A percentile compares a stretch with the other conserved stretches of the same genome.
Evolutionary conservation across 768 basidiomycete species (phyloP).

Genomic region (Boletales sp.): DNA sequence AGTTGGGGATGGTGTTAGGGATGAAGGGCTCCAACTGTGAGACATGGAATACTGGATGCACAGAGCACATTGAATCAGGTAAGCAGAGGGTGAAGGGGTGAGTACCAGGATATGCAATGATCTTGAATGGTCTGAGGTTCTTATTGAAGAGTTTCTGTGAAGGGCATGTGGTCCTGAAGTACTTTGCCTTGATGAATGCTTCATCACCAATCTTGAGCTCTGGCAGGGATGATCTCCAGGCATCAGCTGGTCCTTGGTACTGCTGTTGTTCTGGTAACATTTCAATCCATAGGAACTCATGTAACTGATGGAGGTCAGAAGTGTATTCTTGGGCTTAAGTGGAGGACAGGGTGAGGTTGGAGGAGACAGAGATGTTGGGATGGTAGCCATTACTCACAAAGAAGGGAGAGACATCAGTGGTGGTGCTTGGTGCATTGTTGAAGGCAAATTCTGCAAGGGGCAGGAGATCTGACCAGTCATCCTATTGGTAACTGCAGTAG

Average conservation of each 20-base stretch:
- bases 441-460: not conserved
- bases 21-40: not conserved
- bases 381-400: not conserved
- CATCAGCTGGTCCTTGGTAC: not conserved
- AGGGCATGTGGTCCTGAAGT: not conserved
- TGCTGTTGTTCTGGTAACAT: not conserved
- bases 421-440: not conserved
- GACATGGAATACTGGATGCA: not conserved
- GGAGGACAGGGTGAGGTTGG: no score
- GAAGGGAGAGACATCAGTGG: not conserved
- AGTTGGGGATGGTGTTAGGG: no score
- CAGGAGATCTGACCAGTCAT: no score
- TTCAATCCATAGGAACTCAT: not conserved
- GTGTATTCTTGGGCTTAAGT: no score
- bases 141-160: not conserved
- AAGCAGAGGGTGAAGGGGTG: not conserved
- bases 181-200: not conserved
- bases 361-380: no score
- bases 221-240: not conserved
- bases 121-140: no score
- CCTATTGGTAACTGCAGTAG: no score
- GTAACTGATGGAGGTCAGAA: not conserved
- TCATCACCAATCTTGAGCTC: conserved; percentile 1
- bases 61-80: not conserved
- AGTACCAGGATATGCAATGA: no score